Percentiles rank a stretch among this genome's conserved stretches.
Evolutionary conservation across 495 filamentous ascomycete genomes (phyloP).

Genomic region (Cenococcum geophilum): DNA sequence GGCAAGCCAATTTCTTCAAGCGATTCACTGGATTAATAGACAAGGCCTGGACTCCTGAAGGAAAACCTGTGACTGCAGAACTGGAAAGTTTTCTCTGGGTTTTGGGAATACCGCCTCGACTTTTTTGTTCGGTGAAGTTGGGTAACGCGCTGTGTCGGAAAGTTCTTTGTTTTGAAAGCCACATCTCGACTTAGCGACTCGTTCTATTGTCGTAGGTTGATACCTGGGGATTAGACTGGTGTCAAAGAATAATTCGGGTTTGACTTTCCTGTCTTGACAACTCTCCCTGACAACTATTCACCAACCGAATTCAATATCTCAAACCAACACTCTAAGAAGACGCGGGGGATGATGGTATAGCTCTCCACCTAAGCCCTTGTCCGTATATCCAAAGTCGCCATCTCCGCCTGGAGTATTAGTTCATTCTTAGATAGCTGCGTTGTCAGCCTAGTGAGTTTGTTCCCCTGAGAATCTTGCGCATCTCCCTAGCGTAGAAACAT

Average conservation of each 20-base stretch:
- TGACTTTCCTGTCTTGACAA: constrained; percentile 2
- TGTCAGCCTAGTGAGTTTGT: constrained; percentile 28
- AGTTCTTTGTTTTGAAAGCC: not conserved
- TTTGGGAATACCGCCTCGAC: constrained; percentile 8
- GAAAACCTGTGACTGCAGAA: not conserved
- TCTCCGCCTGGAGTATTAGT: constrained; percentile 21
- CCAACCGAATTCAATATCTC: no score
- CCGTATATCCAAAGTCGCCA: constrained; percentile 3
- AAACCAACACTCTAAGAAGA: constrained; percentile 4
- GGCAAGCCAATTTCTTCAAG: not conserved
- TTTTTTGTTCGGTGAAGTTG: not conserved
- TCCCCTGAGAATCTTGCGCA: not conserved
- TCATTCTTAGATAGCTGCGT: constrained; percentile 21
- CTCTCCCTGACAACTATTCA: constrained; percentile 8
- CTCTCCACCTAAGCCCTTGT: constrained; percentile 4
- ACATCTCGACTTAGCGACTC: not conserved
- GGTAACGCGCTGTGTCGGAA: not conserved
- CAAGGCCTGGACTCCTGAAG: constrained; percentile 9
- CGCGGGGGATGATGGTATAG: constrained; percentile 26
- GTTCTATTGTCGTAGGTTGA: constrained; percentile 12
- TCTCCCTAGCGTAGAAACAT: not conserved
- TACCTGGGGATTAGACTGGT: constrained; percentile 5
- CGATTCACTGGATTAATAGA: constrained; percentile 13
- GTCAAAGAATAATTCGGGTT: constrained; percentile 4
- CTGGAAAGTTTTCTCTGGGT: constrained; percentile 15